Base-by-base conservation (phyloP, 352 stramenopile species). In the Aphanomyces euteiches region DNA sequence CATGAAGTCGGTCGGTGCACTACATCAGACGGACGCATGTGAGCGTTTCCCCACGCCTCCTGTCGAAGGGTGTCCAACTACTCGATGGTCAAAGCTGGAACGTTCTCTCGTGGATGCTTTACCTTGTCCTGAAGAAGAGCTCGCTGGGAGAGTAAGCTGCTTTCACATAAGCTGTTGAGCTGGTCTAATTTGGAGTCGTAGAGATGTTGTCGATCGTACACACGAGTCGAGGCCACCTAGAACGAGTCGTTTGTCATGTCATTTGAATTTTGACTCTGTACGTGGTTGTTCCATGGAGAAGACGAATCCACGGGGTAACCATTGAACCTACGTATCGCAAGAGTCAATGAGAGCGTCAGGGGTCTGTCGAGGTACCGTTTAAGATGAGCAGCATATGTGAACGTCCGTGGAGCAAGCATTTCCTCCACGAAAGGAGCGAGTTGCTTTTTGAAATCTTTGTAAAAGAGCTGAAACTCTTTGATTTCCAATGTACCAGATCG, bases 401-500 rank as follows among this genome's bases (percentile, higher is more conserved):
- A 56, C 28, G 36, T 41, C 17, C 47, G 41, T 5, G 60, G 60
- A 7, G 64, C 36, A 13, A 40, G n/a, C 48, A 81, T 72, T 38
- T 93, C 84, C 54, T 90, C 79, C 0, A 89, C 82, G 58, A 94
- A 91, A 12, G 74, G 77, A 1, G 70, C 75, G 4, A 94, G 66
- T 58, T 91, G 84, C 21, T 77, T 67, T 43, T 84, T 80, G 57
- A 94, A 94, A 59, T 94, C 84, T 3, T 67, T 59, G 60, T 90
- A 92, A 69, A 94, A 94, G 40, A 72, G 60, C 28, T 85, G 79
- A 34, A 94, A 94, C 43, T 76, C 78, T 56, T 88, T 80, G 56
- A 92, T 67, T 8, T 79, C 81, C 34, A 94, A 77, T 41, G 80
- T 77, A 0, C 84, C 84, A 0, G 69, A 77, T 41, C 78, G 84